phyloP scores from a whole-genome alignment of 805 yeast species.

The Nematodospora valgi region DNA sequence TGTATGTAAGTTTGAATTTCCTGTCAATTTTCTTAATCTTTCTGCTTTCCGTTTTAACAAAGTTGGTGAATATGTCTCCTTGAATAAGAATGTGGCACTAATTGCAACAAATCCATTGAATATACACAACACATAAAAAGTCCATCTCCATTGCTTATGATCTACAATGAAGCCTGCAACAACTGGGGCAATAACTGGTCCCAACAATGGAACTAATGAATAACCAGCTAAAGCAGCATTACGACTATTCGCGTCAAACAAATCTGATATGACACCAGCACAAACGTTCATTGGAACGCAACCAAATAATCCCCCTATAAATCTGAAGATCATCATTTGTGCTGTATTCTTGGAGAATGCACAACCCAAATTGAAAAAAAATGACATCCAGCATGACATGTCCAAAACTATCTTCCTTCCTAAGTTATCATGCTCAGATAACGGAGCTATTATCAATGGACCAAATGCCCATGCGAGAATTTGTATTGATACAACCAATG shows the following conservation, averaged over 20 bases:
- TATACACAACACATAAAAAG: slow-evolving; percentile 30
- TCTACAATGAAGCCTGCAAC: slow-evolving; percentile 34
- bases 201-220: slow-evolving; percentile 34
- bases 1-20: slow-evolving; percentile 35
- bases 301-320: slow-evolving; percentile 37
- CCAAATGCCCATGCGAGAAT: slow-evolving; percentile 40
- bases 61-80: slow-evolving; percentile 36
- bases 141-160: slow-evolving; percentile 35
- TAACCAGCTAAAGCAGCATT: slow-evolving; percentile 34
- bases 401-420: slow-evolving; percentile 35
- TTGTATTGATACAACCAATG: slow-evolving; percentile 35
- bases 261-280: slow-evolving; percentile 37
- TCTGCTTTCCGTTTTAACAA: slow-evolving; percentile 26
- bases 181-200: slow-evolving; percentile 38
- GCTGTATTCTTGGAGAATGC: slow-evolving; percentile 31
- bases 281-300: slow-evolving; percentile 37
- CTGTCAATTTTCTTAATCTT: slow-evolving; percentile 28
- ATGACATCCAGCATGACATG: slow-evolving; percentile 30
- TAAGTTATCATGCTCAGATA: slow-evolving; percentile 33
- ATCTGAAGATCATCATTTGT: slow-evolving; percentile 31
- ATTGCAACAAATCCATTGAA: slow-evolving; percentile 33
- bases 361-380: slow-evolving; percentile 34
- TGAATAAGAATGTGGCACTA: slow-evolving; percentile 26
- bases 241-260: slow-evolving; percentile 30
- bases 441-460: slow-evolving; percentile 37